A percentile compares a stretch with the other conserved stretches of the same genome.
phyloP scores from a whole-genome alignment of 805 yeast species.

The Starmerella davenportii region DNA sequence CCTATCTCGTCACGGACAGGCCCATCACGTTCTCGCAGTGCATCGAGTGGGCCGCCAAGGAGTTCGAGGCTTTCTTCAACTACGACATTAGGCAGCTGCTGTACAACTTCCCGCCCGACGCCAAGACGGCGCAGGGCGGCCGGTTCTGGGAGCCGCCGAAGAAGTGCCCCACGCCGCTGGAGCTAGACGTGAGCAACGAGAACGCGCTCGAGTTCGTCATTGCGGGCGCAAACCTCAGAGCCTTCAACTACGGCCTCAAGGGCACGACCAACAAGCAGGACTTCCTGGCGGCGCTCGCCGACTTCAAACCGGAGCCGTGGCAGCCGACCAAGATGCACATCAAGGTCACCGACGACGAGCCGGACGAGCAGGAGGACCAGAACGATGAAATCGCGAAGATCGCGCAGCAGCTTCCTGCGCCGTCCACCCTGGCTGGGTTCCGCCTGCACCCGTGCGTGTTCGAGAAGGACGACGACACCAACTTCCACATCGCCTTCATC shows the following conservation, averaged over 20 bases:
- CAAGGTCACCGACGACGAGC: conserved; percentile 81
- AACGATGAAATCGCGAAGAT: conserved; percentile 24
- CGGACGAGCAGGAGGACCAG: conserved; percentile 28
- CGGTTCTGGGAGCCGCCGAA: conserved; percentile 98
- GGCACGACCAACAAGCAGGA: conserved; percentile 41
- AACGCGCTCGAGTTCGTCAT: conserved; percentile 71
- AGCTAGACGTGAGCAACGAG: conserved; percentile 52
- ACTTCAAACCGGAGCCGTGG: conserved; percentile 42
- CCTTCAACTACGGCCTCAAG: conserved; percentile 74
- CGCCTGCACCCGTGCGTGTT: conserved; percentile 79
- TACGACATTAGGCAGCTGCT: conserved; percentile 79
- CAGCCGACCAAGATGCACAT: conserved; percentile 62
- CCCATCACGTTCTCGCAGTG: conserved; percentile 88
- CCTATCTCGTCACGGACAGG: conserved; percentile 55
- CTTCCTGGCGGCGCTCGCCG: conserved; percentile 32
- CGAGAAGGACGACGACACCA: conserved; percentile 94
- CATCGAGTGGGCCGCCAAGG: conserved; percentile 81
- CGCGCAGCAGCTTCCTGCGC: conserved; percentile 70
- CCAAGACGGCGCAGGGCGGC: conserved; percentile 72
- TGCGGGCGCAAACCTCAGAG: conserved; percentile 82
- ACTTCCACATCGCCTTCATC: conserved; percentile 91
- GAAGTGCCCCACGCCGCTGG: conserved; percentile 81
- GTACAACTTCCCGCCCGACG: conserved; percentile 88
- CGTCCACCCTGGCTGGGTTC: conserved; percentile 75
- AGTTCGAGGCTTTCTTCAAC: conserved; percentile 70